Evolutionary conservation across 352 stramenopile species (phyloP).

Genomic region (Halophytophthora batemanensis): DNA sequence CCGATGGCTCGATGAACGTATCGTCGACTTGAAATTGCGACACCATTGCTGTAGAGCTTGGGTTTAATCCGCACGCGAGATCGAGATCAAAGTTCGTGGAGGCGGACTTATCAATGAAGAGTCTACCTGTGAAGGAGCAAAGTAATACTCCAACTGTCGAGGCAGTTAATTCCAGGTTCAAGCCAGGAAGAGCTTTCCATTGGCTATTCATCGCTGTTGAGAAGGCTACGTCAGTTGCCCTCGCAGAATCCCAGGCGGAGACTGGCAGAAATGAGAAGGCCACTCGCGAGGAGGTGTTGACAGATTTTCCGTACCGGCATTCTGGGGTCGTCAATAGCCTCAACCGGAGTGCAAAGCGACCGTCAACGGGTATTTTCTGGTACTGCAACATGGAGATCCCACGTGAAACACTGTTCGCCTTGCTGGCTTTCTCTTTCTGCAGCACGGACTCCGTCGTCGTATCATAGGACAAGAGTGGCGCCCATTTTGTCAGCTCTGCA

Average conservation of each 20-base stretch:
- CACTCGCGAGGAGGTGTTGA: slow-evolving; percentile 45
- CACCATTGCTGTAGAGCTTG: slow-evolving; percentile 1
- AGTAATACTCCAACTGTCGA: slow-evolving; percentile 34
- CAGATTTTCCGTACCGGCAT: slow-evolving; percentile 22
- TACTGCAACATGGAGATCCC: slow-evolving; percentile 42
- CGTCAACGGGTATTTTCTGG: slow-evolving; percentile 32
- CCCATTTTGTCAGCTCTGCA: slow-evolving; percentile 37
- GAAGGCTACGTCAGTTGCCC: slow-evolving; percentile 26
- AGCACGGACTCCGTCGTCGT: slow-evolving; percentile 18
- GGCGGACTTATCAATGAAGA: slow-evolving; percentile 47
- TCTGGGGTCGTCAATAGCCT: slow-evolving; percentile 29
- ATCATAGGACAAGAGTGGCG: slow-evolving; percentile 30
- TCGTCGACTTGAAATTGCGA: slow-evolving; percentile 38
- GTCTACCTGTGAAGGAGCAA: slow-evolving; percentile 43
- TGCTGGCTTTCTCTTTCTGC: slow-evolving; percentile 33
- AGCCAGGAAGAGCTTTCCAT: slow-evolving; percentile 33
- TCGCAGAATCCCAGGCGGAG: slow-evolving; percentile 12
- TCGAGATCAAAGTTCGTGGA: slow-evolving; percentile 50
- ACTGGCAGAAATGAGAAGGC: slow-evolving; percentile 41
- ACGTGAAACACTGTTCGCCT: slow-evolving; percentile 35
- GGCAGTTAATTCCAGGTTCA: slow-evolving; percentile 16
- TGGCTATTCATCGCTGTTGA: slow-evolving; percentile 22
- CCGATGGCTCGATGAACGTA: slow-evolving; percentile 41
- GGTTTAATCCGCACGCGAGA: slow-evolving; percentile 28
- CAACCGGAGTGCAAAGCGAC: slow-evolving; percentile 37